Evolutionary conservation across 164 flowering plant species (phyloP), one percentile per base, ranked within the genome.

Genomic region (Berberis vulgaris): DNA sequence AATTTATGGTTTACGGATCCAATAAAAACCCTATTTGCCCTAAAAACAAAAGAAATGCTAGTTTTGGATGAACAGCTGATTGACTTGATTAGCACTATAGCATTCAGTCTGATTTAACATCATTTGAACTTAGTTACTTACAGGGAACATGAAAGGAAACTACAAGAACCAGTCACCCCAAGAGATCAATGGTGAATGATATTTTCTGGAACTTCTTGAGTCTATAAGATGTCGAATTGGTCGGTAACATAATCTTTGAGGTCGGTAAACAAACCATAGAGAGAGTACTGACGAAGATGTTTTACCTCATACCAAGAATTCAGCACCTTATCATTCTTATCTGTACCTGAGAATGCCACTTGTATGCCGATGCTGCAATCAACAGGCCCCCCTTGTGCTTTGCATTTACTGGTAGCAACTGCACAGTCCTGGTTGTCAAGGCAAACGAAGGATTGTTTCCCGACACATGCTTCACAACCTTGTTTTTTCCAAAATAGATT

Each of bases 301-400:
- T 78, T 76, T 57, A 85, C 80, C 75, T 89, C 96, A 49, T 86
- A 89, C 96, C 96, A 89, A 1, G 96, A 82, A 67, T 86, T 89
- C 4, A 89, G 78, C 7, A 81, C 85, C 11, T 58, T 67, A 4
- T 76, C 73, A 49, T 83, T 78, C 79, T 71, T 81, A 72, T 86
- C 96, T 2, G 88, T 86, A 1, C 96, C 96, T 4, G 92, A 84
- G 59, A 89, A 89, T 3, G 85, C 73, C 64, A 89, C 41, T 62
- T 89, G 96, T 53, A 89, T 84, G 67, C 81, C 64, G 2, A 83
- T 4, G 60, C 66, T 76, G 73, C 96, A 89, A 53, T 76, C 82
- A 3, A 58, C 57, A 2, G 74, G 3, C 1, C 91, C 89, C 3
- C 86, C 88, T 7, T 63, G 61, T 63, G 69, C 53, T 50, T 47